Evolutionary conservation across 371 early-diverging fungal genomes (phyloP).

Genomic region (Choanephora cucurbitarum): DNA sequence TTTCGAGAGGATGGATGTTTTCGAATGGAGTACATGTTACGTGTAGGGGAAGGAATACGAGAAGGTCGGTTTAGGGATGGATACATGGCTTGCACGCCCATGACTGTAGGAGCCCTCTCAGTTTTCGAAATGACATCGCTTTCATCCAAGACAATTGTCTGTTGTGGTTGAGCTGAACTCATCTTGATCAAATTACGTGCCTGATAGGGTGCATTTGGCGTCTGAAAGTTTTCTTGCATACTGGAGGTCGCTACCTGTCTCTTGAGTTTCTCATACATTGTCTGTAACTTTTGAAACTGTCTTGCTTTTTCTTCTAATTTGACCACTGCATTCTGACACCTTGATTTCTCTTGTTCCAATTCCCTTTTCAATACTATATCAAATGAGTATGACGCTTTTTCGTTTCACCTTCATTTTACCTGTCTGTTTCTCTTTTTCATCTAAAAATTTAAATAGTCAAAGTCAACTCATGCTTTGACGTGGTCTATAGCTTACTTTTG

Average conservation of each 20-base stretch:
- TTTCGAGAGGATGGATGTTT: not conserved
- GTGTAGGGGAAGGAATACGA: not conserved
- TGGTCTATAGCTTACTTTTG: conserved; percentile 44
- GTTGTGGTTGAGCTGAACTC: not conserved
- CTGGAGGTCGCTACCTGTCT: not conserved
- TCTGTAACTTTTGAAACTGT: conserved; percentile 72
- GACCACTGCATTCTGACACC: conserved; percentile 49
- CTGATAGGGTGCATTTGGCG: not conserved
- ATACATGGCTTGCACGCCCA: not conserved
- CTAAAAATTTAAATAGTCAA: conserved; percentile 4
- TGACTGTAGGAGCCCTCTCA: not conserved
- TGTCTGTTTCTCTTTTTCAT: conserved; percentile 22
- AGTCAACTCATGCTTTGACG: not conserved
- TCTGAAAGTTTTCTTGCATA: not conserved
- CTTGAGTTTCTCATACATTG: conserved; percentile 14
- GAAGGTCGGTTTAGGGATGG: not conserved
- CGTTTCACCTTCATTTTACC: too few species aligned
- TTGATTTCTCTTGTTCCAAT: conserved; percentile 59
- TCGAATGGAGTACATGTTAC: not conserved
- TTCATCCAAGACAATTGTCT: not conserved
- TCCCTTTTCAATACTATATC: conserved; percentile 42
- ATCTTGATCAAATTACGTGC: not conserved
- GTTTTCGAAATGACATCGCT: not conserved
- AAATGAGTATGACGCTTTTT: too few species aligned
- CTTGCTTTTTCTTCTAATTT: conserved; percentile 65